phyloP scores from a whole-genome alignment of 495 filamentous ascomycete species.

The Penicillium longicatenatum region DNA sequence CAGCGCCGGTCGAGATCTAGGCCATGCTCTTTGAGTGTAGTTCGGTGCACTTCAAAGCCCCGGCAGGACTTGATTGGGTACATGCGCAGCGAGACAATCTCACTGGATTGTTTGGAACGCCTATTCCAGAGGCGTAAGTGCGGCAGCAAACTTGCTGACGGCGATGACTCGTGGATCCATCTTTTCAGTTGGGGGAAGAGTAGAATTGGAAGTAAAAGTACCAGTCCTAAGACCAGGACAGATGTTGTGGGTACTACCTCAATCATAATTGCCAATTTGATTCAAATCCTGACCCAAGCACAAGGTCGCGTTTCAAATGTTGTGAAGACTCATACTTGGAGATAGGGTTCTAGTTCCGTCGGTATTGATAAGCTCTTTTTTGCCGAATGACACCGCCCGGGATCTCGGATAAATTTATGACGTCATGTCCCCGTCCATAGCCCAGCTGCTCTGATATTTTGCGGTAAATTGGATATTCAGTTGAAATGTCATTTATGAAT shows the following conservation, averaged over 20 bases:
- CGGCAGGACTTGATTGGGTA: conserved; percentile 91
- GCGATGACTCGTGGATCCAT: conserved; percentile 14
- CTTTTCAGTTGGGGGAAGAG: conserved; percentile 16
- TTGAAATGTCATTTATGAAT: too few species aligned
- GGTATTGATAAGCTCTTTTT: neutral
- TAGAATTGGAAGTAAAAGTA: conserved; percentile 23
- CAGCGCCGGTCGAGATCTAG: conserved; percentile 76
- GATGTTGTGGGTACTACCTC: conserved; percentile 8
- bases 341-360: neutral
- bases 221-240: conserved; percentile 14
- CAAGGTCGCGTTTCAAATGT: neutral
- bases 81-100: conserved; percentile 60
- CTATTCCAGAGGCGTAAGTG: conserved; percentile 18
- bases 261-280: conserved; percentile 9
- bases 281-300: neutral
- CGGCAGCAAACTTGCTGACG: conserved; percentile 5
- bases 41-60: conserved; percentile 69
- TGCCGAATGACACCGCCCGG: neutral
- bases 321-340: neutral
- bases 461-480: too few species aligned
- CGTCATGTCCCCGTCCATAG: neutral
- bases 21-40: conserved; percentile 67
- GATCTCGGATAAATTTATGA: neutral
- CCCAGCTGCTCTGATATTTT: too few species aligned
- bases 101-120: conserved; percentile 28